Evolutionary conservation across 768 basidiomycete genomes (phyloP).

Genomic region (Boletus pseudo-olivaceus): DNA sequence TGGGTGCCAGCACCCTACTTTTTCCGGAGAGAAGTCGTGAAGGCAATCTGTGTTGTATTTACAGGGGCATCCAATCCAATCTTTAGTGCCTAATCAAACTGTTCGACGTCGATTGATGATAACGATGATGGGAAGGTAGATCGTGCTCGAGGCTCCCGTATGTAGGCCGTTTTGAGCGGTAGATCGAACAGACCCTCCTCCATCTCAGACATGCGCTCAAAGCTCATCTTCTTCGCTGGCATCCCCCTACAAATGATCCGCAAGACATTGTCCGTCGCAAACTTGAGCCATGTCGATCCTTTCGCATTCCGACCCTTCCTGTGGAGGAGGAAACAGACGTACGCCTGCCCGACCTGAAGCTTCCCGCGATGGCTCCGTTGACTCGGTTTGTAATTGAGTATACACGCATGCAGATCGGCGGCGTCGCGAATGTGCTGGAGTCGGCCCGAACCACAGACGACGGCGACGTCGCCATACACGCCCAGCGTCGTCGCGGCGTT

Average conservation of each 20-base stretch:
- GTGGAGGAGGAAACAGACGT: constrained; percentile 23
- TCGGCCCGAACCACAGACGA: constrained; percentile 15
- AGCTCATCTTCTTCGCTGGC: not conserved
- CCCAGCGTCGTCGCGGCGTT: not conserved
- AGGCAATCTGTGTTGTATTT: constrained; percentile 16
- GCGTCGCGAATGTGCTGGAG: constrained; percentile 11
- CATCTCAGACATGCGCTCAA: not conserved
- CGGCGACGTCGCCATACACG: constrained; percentile 9
- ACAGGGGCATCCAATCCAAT: no score
- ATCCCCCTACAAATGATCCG: constrained; percentile 8
- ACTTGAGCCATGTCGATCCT: constrained; percentile 21
- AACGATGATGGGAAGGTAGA: not conserved
- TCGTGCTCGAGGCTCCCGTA: constrained; percentile 15
- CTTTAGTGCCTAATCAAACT: not conserved
- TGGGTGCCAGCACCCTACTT: not conserved
- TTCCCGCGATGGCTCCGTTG: not conserved
- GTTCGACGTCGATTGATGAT: not conserved
- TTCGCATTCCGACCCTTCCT: not conserved
- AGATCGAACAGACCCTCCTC: constrained; percentile 6
- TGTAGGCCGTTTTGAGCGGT: constrained; percentile 2
- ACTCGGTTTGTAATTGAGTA: constrained; percentile 21
- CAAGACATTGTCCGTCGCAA: constrained; percentile 24
- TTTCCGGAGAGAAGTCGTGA: not conserved
- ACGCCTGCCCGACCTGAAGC: constrained; percentile 16
- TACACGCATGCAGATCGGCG: constrained; percentile 17